Percentiles rank a stretch among this genome's conserved stretches.
Conservation (phyloP, 1,284 basidiomycete genomes). For the Fomitopsis pinicola region DNA sequence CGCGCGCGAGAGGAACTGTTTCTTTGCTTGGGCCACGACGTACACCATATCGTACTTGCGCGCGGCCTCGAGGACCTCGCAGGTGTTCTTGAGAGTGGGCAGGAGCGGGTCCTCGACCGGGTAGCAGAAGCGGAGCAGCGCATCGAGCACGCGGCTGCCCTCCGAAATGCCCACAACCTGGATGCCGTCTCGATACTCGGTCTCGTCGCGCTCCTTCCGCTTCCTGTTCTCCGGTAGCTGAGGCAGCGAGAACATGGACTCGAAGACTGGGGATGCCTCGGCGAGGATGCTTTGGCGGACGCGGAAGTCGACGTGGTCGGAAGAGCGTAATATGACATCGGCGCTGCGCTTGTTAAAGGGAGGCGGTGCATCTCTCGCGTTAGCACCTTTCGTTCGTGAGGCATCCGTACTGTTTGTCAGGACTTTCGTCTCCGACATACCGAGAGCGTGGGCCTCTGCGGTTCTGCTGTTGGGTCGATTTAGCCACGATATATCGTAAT, state of each 20-base stretch:
- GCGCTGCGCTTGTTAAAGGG: conserved; percentile 9
- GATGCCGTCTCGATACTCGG: conserved; percentile 6
- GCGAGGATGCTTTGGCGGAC: conserved; percentile 11
- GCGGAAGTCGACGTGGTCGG: conserved; percentile 13
- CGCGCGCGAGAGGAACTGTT: neutral
- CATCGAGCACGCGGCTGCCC: conserved; percentile 25
- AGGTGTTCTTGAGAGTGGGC: conserved; percentile 9
- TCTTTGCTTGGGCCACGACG: neutral
- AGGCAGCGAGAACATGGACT: conserved; percentile 13
- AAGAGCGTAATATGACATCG: conserved; percentile 13
- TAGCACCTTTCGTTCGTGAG: neutral
- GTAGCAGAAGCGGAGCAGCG: conserved; percentile 28
- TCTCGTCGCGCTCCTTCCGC: neutral
- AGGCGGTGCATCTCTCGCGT: neutral
- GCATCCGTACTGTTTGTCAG: neutral
- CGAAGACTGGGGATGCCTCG: conserved; percentile 10
- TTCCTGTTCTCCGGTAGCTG: conserved; percentile 4
- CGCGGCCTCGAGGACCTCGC: conserved; percentile 12
- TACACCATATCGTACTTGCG: conserved; percentile 18
- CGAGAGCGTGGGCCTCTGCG: too few species aligned
- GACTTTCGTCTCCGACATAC: neutral
- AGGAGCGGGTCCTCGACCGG: conserved; percentile 23
- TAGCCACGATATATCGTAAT: too few species aligned
- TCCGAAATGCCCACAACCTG: conserved; percentile 32
- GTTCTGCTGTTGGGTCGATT: too few species aligned